phyloP scores from a whole-genome alignment of 1,284 basidiomycete species.

The Moesziomyces antarcticus region DNA sequence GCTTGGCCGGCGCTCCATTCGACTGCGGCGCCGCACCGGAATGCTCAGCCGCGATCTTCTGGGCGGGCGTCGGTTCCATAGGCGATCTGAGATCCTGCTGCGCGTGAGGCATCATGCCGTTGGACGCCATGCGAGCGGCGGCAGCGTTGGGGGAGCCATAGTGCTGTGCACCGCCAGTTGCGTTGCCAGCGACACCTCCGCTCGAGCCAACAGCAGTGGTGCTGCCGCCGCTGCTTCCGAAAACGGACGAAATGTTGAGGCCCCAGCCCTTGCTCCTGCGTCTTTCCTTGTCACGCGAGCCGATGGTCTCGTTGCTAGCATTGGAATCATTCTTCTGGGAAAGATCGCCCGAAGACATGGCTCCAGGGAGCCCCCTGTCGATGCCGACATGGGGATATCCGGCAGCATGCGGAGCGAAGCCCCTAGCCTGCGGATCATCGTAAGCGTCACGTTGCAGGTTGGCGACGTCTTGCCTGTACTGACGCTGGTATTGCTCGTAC shows the following conservation, averaged over 20 bases:
- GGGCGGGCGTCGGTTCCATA: constrained; percentile 46
- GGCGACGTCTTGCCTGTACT: constrained; percentile 21
- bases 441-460: constrained; percentile 22
- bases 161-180: constrained; percentile 7
- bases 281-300: constrained; percentile 43
- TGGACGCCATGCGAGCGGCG: constrained; percentile 15
- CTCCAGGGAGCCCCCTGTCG: constrained; percentile 14
- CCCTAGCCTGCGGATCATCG: constrained; percentile 24
- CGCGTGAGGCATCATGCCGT: constrained; percentile 9
- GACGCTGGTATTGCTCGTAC: constrained; percentile 42
- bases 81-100: constrained; percentile 16
- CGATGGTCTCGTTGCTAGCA: constrained; percentile 50
- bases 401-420: constrained; percentile 15
- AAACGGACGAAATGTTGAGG: constrained; percentile 46
- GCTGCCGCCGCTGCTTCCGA: constrained; percentile 33
- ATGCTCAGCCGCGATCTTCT: constrained; percentile 50
- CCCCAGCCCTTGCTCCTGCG: constrained; percentile 55
- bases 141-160: constrained; percentile 14
- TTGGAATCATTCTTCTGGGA: constrained; percentile 44
- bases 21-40: constrained; percentile 26
- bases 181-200: constrained; percentile 7
- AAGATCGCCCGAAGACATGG: constrained; percentile 32
- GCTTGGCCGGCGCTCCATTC: constrained; percentile 68
- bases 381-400: constrained; percentile 6
- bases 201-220: constrained; percentile 21